Conservation (phyloP, 177 flowering plant species). For the Vitis hybrid region DNA sequence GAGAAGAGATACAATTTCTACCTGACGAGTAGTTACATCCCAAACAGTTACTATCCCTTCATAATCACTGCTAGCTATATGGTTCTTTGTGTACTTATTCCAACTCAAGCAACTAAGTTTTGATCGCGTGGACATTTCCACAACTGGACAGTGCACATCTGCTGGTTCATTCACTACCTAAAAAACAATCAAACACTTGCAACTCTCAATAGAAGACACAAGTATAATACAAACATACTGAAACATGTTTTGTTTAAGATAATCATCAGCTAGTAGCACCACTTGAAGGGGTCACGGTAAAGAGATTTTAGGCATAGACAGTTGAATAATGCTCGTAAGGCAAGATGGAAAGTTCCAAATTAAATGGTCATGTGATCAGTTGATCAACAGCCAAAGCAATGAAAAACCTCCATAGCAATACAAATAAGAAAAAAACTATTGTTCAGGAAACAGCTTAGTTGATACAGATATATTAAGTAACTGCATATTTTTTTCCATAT, state of each 20-base stretch:
- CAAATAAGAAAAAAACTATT: no score
- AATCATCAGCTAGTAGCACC: background rate
- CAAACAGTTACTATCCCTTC: conserved; percentile 95
- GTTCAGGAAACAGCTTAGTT: no score
- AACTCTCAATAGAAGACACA: background rate
- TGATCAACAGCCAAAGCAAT: background rate
- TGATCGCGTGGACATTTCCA: conserved; percentile 80
- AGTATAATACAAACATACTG: background rate
- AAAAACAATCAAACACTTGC: conserved; percentile 9
- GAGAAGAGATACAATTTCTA: conserved; percentile 14
- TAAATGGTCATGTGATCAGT: background rate
- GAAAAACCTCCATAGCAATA: background rate
- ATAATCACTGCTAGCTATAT: conserved; percentile 88
- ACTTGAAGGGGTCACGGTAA: background rate
- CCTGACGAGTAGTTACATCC: conserved; percentile 89
- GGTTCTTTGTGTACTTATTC: conserved; percentile 76
- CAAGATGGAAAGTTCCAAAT: background rate
- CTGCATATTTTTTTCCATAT: no score
- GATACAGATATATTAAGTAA: no score
- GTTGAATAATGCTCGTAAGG: background rate
- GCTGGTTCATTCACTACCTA: conserved; percentile 91
- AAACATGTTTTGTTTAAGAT: background rate
- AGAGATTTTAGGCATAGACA: background rate
- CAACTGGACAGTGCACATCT: conserved; percentile 81
- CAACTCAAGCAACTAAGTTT: conserved; percentile 97